Base-by-base conservation (phyloP, 768 basidiomycete genomes). In the Arthromyces matolae region DNA sequence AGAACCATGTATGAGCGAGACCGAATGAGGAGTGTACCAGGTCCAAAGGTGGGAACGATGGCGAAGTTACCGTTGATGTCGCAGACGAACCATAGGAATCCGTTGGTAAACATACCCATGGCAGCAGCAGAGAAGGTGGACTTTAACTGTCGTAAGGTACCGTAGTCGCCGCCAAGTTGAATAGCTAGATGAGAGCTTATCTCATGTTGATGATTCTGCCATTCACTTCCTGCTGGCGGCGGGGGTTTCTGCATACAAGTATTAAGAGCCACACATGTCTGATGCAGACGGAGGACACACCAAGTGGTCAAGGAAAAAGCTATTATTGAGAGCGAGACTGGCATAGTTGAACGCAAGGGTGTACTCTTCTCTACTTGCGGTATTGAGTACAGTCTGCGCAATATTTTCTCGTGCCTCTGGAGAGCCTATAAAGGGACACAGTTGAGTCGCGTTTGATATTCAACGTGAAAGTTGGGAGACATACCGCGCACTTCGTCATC, bases 301-400 rank as follows among this genome's bases (percentile, higher is more conserved):
- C 31, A 99, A 75, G 48, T 75, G 76, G 55, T 89, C 79, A 23
- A 99, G 77, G 76, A 98, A 98, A 78, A 91, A 98, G 57, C 84
- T 83, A 66, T 96, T 98, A 71, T 98, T 99, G 52, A 97, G 71
- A 5, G 95, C 90, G 38, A 91, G 79, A 53, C 87, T 87, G 3
- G 94, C 93, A 60, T 94, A 93, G 67, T 89, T 95, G 68, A 93
- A 98, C 20, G 81, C 80, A 43, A 94, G 67, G 1, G 81, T 76
- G 43, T 81, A 68, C 19, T 78, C 70, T 34, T 78, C 78, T 24
- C 80, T 68, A 13, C 69, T 58, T 0, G 91, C 79, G 8, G 86
- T 80, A 28, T 76, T 75, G 25, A 90, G 75, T 20, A 95, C 77
- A 19, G 86, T 87, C 60, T 92, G 82, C 0, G 78, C 76, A 25